These are phyloP conservation scores for Rhizoctonia solani DNA, from an alignment of 1,284 basidiomycete genomes.

Conservation along the genomic window DNA sequence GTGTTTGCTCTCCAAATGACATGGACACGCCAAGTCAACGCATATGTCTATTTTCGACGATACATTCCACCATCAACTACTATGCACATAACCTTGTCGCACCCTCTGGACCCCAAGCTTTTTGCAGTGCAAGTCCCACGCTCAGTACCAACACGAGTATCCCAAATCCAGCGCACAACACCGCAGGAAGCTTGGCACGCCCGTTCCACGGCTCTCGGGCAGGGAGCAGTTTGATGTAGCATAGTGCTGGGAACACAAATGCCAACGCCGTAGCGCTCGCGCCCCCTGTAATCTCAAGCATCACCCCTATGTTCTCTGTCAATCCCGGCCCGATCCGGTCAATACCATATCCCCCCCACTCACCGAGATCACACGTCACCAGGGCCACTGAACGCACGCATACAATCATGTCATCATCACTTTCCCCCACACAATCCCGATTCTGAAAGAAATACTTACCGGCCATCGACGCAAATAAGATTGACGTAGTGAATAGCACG, in stretches of 20 bases:
- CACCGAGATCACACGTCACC: conserved; percentile 91
- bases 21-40: conserved; percentile 6
- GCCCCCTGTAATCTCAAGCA: conserved; percentile 96
- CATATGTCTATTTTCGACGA: background rate
- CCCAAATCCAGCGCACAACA: conserved; percentile 75
- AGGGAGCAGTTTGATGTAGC: conserved; percentile 77
- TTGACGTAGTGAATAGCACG: conserved; percentile 85
- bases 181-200: conserved; percentile 72
- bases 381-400: conserved; percentile 67
- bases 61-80: background rate
- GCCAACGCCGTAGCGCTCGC: conserved; percentile 88
- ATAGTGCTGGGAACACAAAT: conserved; percentile 90
- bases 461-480: conserved; percentile 82
- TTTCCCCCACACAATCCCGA: background rate
- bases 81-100: conserved; percentile 40
- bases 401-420: conserved; percentile 26
- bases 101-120: conserved; percentile 74
- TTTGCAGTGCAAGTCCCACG: conserved; percentile 71
- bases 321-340: background rate
- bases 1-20: background rate
- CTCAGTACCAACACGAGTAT: conserved; percentile 77
- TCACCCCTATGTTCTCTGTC: conserved; percentile 53
- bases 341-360: background rate
- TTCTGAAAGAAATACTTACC: conserved; percentile 54
- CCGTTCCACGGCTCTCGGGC: conserved; percentile 64